Conservation (phyloP, 768 basidiomycete genomes). For the Boletus coccyginus region DNA sequence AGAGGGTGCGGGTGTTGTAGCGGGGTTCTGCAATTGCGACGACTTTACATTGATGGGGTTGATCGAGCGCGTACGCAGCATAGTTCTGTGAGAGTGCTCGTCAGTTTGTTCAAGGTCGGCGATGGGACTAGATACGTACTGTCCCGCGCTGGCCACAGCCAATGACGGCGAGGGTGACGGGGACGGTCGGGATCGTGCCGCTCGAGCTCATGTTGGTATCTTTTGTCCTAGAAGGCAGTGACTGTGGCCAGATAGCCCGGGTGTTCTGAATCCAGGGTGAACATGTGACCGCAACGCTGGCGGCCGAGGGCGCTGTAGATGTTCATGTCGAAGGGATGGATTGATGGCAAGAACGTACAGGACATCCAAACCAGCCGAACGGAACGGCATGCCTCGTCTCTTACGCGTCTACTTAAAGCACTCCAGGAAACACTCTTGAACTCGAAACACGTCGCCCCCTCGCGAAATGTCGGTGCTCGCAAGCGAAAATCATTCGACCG, state of each 20-base stretch:
- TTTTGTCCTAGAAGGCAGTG: slow-evolving; percentile 22
- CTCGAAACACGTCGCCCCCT: slow-evolving; percentile 11
- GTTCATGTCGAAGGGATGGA: too few relatives aligned
- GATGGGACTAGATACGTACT: slow-evolving; percentile 37
- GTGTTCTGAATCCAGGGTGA: slow-evolving; percentile 22
- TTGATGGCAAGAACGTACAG: too few relatives aligned
- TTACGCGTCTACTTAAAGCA: slow-evolving; percentile 55
- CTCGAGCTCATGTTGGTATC: slow-evolving; percentile 15
- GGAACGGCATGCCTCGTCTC: slow-evolving; percentile 60
- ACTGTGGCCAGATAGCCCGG: slow-evolving; percentile 34
- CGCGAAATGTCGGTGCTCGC: slow-evolving; percentile 8
- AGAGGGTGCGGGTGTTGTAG: slow-evolving; percentile 54
- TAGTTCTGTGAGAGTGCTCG: slow-evolving; percentile 48
- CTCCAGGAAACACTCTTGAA: slow-evolving; percentile 31
- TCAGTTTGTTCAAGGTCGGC: background rate
- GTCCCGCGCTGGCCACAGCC: slow-evolving; percentile 84
- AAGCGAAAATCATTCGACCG: slow-evolving; percentile 34
- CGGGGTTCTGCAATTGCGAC: slow-evolving; percentile 87
- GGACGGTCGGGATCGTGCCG: slow-evolving; percentile 17
- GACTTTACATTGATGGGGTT: slow-evolving; percentile 67
- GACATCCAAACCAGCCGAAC: background rate
- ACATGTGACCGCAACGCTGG: slow-evolving; percentile 20
- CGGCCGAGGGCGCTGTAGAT: background rate
- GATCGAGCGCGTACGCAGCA: slow-evolving; percentile 54
- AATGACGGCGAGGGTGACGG: slow-evolving; percentile 71